Evolutionary conservation across 106 monocot genomes (phyloP).

Genomic region (Phalaenopsis aphrodite): DNA sequence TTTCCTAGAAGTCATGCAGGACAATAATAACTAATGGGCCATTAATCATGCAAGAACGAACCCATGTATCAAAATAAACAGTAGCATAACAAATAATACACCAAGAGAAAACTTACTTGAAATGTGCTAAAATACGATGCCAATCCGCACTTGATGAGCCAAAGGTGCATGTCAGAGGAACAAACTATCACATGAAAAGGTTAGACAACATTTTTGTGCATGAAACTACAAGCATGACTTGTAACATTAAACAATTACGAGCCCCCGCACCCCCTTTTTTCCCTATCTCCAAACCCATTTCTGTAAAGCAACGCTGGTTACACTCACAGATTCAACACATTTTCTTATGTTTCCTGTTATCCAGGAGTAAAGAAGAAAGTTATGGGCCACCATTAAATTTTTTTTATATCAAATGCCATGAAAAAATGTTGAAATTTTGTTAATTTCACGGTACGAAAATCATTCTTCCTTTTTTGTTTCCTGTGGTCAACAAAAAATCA

Average conservation of each 20-base stretch:
- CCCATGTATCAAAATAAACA: not conserved
- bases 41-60: not conserved
- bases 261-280: not conserved
- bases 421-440: not conserved
- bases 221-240: not conserved
- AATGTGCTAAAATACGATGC: slow-evolving; percentile 47
- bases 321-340: not conserved
- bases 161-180: slow-evolving; percentile 75
- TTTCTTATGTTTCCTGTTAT: not conserved
- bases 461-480: not conserved
- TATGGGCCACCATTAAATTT: not conserved
- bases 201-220: not conserved
- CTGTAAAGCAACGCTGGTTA: not conserved
- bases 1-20: too few relatives aligned
- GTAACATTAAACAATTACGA: not conserved
- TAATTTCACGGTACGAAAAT: not conserved
- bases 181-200: slow-evolving; percentile 36
- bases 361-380: not conserved
- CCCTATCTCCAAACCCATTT: not conserved
- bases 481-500: not conserved
- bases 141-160: slow-evolving; percentile 68
- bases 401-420: not conserved
- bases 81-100: not conserved
- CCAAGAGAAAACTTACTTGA: slow-evolving; percentile 38
- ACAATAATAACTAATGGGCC: too few relatives aligned